Evolutionary conservation across 192 early-diverging fungal genomes (phyloP).

Genomic region (Backusella macrospora): DNA sequence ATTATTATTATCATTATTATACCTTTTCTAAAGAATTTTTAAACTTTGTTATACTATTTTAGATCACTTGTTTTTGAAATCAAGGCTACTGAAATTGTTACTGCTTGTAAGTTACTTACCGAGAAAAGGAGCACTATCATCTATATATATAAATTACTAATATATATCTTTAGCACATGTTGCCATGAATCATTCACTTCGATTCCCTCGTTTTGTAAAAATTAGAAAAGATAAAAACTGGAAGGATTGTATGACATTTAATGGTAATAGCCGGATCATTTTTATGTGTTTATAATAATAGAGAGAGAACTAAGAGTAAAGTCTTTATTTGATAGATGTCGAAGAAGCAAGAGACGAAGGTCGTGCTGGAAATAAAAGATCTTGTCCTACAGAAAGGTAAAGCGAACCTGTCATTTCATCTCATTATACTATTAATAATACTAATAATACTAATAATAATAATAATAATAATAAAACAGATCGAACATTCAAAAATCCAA

Average conservation of each 20-base stretch:
- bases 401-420: no score
- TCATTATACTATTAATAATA: no score
- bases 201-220: conserved; percentile 75
- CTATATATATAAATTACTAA: background rate
- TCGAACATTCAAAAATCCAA: background rate
- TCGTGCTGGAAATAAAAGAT: conserved; percentile 8
- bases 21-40: background rate
- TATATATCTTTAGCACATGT: conserved; percentile 46
- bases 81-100: conserved; percentile 66
- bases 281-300: background rate
- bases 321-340: background rate
- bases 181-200: conserved; percentile 65
- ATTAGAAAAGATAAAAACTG: conserved; percentile 70
- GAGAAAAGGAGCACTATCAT: background rate
- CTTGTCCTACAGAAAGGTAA: background rate
- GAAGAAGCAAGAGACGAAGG: background rate
- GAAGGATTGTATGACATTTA: conserved; percentile 47
- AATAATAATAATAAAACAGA: no score
- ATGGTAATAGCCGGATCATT: conserved; percentile 27
- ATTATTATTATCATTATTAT: no score
- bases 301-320: background rate
- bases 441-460: no score
- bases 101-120: conserved; percentile 26
- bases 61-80: conserved; percentile 67
- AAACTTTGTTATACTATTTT: background rate